These are phyloP conservation scores for Centrapalus pauciflorus DNA, from an alignment of 129 eudicot genomes.

Conservation along the genomic window DNA sequence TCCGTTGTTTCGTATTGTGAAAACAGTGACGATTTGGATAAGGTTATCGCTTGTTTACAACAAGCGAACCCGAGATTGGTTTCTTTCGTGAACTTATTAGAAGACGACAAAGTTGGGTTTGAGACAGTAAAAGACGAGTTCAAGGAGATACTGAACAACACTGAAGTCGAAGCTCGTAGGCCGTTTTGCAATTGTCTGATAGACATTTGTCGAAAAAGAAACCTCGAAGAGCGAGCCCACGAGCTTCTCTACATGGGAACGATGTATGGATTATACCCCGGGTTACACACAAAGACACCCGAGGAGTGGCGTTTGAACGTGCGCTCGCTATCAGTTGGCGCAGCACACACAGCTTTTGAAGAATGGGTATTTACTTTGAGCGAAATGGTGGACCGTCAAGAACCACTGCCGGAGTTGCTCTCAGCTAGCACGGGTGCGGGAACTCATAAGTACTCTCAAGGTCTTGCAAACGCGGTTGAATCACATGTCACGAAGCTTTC, in stretches of 20 bases:
- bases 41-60: slow-evolving; percentile 43
- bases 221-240: slow-evolving; percentile 47
- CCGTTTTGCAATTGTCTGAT: slow-evolving; percentile 66
- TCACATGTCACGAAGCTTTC: slow-evolving; percentile 46
- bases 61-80: slow-evolving; percentile 51
- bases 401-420: slow-evolving; percentile 44
- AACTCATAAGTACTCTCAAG: slow-evolving; percentile 62
- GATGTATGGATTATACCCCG: slow-evolving; percentile 56
- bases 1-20: slow-evolving; percentile 58
- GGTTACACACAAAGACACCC: slow-evolving; percentile 53
- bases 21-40: slow-evolving; percentile 43
- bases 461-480: slow-evolving; percentile 43
- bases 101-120: slow-evolving; percentile 19
- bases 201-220: slow-evolving; percentile 57
- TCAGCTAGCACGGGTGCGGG: slow-evolving; percentile 68
- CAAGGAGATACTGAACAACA: slow-evolving; percentile 40
- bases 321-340: slow-evolving; percentile 66
- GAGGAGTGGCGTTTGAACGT: slow-evolving; percentile 70
- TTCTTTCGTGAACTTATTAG: slow-evolving; percentile 42
- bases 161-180: slow-evolving; percentile 57
- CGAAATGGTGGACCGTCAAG: slow-evolving; percentile 45
- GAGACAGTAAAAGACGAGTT: slow-evolving; percentile 41
- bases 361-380: slow-evolving; percentile 63
- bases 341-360: slow-evolving; percentile 69
- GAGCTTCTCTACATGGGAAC: slow-evolving; percentile 61